Conservation (phyloP, 352 stramenopile genomes). For the Thraustochytrium striatum region DNA sequence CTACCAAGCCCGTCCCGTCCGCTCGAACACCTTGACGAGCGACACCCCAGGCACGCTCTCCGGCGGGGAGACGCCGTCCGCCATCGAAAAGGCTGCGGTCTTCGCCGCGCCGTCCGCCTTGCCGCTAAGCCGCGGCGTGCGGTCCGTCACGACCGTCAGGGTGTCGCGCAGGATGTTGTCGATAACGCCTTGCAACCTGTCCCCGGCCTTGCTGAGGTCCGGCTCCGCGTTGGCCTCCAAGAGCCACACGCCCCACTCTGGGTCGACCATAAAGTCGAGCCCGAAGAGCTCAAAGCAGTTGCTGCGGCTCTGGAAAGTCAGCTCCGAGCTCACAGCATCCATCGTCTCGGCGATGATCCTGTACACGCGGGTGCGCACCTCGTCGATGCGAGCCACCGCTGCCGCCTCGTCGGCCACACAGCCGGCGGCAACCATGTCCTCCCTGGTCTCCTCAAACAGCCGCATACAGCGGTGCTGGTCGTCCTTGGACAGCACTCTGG, state of each 20-base stretch:
- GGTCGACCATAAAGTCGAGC: conserved; percentile 49
- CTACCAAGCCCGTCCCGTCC: too few species aligned
- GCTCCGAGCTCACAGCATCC: conserved; percentile 25
- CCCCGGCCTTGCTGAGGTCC: conserved; percentile 47
- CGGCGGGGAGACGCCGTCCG: too few species aligned
- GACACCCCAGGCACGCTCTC: too few species aligned
- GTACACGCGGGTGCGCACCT: conserved; percentile 21
- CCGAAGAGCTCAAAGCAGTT: conserved; percentile 51
- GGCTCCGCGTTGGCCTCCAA: conserved; percentile 49
- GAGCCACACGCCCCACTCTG: conserved; percentile 32
- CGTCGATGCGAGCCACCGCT: neutral
- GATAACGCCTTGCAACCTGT: conserved; percentile 42
- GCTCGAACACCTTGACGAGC: too few species aligned
- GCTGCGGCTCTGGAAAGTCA: conserved; percentile 29
- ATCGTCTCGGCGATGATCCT: conserved; percentile 35
- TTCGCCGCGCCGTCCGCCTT: too few species aligned
- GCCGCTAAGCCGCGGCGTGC: conserved; percentile 24
- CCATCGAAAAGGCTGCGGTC: too few species aligned
- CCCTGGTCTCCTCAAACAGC: conserved; percentile 32
- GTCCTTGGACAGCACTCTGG: conserved; percentile 31
- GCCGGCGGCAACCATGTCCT: conserved; percentile 25
- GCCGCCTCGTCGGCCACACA: neutral
- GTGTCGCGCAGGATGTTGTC: conserved; percentile 31
- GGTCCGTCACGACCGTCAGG: conserved; percentile 6
- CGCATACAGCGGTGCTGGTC: conserved; percentile 46